A percentile compares a stretch with the other conserved stretches of the same genome.
phyloP scores from a whole-genome alignment of 257 asterid species.

The Solanum lycopersicoides region DNA sequence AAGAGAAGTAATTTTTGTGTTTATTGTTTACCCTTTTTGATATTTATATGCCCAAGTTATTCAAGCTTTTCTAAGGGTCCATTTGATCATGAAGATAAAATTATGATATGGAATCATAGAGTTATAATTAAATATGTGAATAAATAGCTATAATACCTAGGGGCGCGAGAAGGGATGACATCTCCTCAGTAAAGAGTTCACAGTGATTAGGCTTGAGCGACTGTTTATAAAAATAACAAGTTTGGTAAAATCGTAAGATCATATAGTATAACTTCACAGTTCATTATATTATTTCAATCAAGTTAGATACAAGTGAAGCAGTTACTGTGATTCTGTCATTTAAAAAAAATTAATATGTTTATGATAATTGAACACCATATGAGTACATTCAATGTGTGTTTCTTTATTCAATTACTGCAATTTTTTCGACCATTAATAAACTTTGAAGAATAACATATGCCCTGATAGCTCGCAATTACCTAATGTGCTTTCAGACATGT shows the following conservation, averaged over 20 bases:
- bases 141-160: too few relatives aligned
- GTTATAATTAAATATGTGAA: too few relatives aligned
- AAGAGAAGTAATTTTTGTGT: too few relatives aligned
- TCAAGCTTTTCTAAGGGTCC: too few relatives aligned
- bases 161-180: not conserved
- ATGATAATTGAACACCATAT: not conserved
- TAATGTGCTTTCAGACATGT: not conserved
- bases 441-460: not conserved
- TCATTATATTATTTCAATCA: not conserved
- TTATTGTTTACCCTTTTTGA: not conserved
- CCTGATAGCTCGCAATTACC: not conserved
- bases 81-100: too few relatives aligned
- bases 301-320: too few relatives aligned
- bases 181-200: not conserved
- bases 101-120: too few relatives aligned
- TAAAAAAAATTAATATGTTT: too few relatives aligned
- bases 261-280: not conserved
- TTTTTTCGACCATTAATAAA: not conserved
- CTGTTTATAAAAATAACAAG: too few relatives aligned
- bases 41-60: too few relatives aligned
- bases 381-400: not conserved
- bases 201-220: not conserved
- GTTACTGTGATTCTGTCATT: not conserved
- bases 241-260: too few relatives aligned
- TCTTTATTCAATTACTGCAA: not conserved